Evolutionary conservation across 768 basidiomycete species (phyloP).

Genomic region (Suillus paluster): DNA sequence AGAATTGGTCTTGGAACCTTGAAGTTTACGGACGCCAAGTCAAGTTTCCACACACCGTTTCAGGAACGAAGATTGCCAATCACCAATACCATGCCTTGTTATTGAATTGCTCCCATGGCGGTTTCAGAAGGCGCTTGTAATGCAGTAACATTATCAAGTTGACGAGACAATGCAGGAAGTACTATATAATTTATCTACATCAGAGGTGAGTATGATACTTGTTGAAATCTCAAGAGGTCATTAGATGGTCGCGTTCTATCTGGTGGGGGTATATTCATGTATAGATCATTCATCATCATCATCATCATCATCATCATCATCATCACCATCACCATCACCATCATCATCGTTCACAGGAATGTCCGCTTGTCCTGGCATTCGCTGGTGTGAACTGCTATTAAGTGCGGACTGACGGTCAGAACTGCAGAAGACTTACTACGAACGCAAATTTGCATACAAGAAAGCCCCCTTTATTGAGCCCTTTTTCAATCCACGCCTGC

Average conservation of each 20-base stretch:
- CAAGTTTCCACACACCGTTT: no score
- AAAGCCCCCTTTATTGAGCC: slow-evolving; percentile 68
- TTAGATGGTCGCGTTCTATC: neutral
- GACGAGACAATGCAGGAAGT: neutral
- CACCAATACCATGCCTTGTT: neutral
- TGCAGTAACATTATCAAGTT: neutral
- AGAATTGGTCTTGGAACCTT: neutral
- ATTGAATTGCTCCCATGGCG: neutral
- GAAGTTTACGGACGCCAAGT: neutral
- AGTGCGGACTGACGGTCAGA: neutral
- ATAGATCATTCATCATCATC: slow-evolving; percentile 5
- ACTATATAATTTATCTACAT: neutral
- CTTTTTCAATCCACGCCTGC: slow-evolving; percentile 77
- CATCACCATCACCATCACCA: slow-evolving; percentile 14
- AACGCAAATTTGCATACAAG: slow-evolving; percentile 88
- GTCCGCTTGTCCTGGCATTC: slow-evolving; percentile 27
- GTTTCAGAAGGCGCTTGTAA: neutral
- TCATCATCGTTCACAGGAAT: slow-evolving; percentile 28
- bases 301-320: slow-evolving; percentile 17
- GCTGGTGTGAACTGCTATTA: slow-evolving; percentile 14
- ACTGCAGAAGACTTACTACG: slow-evolving; percentile 51
- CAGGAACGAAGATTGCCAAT: slow-evolving; percentile 23
- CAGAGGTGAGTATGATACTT: neutral
- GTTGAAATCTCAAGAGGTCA: neutral
- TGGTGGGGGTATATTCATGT: neutral